phyloP scores from a whole-genome alignment of 148 eudicot species.

The Oxyria digyna region DNA sequence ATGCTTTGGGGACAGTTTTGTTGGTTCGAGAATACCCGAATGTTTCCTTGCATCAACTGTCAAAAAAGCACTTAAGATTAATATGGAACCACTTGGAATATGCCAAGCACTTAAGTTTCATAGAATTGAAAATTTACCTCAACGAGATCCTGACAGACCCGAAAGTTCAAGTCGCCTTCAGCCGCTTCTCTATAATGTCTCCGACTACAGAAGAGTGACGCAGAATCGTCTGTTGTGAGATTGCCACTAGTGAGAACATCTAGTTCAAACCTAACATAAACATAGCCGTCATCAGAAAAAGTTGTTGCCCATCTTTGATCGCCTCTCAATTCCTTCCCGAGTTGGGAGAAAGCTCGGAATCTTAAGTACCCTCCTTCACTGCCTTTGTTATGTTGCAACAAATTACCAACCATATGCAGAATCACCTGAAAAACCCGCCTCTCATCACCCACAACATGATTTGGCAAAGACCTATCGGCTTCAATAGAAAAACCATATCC shows the following conservation, averaged over 20 bases:
- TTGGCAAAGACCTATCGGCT: constrained; percentile 49
- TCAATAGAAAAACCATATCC: constrained; percentile 41
- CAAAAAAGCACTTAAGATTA: neutral
- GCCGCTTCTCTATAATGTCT: constrained; percentile 23
- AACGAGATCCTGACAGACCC: constrained; percentile 62
- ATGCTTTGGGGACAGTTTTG: constrained; percentile 66
- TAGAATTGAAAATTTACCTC: constrained; percentile 29
- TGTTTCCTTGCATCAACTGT: constrained; percentile 88
- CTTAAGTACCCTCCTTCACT: constrained; percentile 41
- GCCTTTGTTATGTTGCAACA: constrained; percentile 32
- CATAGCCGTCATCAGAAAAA: constrained; percentile 39
- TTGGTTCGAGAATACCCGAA: constrained; percentile 52
- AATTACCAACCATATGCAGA: constrained; percentile 70
- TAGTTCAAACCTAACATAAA: constrained; percentile 46
- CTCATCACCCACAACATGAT: constrained; percentile 66
- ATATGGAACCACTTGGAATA: neutral
- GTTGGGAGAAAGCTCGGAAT: constrained; percentile 36
- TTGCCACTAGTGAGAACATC: constrained; percentile 22
- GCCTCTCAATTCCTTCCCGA: constrained; percentile 36
- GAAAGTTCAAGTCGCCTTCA: constrained; percentile 64
- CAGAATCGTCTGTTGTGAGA: constrained; percentile 12
- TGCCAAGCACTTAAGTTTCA: neutral
- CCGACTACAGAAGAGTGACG: constrained; percentile 14
- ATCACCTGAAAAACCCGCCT: constrained; percentile 80
- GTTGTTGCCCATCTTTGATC: constrained; percentile 47